Conservation (phyloP, 2,329 filamentous ascomycete species). For the Fusarium torulosum region DNA sequence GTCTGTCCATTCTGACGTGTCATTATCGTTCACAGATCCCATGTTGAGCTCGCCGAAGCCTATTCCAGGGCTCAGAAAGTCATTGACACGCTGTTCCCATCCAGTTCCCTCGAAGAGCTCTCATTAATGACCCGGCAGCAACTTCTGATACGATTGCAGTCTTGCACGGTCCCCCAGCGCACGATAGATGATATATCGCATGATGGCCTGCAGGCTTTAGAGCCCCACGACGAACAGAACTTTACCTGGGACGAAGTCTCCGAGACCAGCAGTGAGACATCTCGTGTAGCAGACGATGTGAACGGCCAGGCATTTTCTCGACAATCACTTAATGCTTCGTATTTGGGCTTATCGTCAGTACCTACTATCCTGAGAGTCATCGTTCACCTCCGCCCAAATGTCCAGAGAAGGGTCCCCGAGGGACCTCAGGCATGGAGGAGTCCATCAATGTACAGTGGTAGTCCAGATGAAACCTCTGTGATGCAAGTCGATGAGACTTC, state of each 20-base stretch:
- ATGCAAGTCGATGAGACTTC: neutral
- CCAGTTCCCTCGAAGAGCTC: conserved; percentile 1
- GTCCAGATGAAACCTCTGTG: neutral
- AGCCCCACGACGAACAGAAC: conserved; percentile 1
- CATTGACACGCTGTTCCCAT: conserved; percentile 3
- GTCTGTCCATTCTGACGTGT: neutral
- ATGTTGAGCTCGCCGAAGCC: conserved; percentile 2
- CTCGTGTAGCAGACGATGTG: conserved; percentile 30
- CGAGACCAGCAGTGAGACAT: conserved; percentile 1
- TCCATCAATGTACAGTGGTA: neutral
- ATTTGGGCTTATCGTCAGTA: conserved; percentile 76
- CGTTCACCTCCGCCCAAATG: conserved; percentile 62
- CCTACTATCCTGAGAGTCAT: conserved; percentile 55
- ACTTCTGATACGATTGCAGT: neutral
- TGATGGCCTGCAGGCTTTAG: conserved; percentile 3
- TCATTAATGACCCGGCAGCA: conserved; percentile 7
- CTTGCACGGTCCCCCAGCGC: neutral
- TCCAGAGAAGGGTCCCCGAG: conserved; percentile 57
- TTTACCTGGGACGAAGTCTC: conserved; percentile 31
- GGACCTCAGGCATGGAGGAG: conserved; percentile 7
- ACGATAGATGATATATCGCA: neutral
- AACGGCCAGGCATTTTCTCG: conserved; percentile 69
- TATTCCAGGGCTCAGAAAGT: conserved; percentile 1
- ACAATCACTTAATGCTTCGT: conserved; percentile 63
- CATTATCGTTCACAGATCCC: neutral